Evolutionary conservation across 495 filamentous ascomycete species (phyloP), one percentile per base, ranked within the genome.

Genomic region (Alectoria sarmentosa): DNA sequence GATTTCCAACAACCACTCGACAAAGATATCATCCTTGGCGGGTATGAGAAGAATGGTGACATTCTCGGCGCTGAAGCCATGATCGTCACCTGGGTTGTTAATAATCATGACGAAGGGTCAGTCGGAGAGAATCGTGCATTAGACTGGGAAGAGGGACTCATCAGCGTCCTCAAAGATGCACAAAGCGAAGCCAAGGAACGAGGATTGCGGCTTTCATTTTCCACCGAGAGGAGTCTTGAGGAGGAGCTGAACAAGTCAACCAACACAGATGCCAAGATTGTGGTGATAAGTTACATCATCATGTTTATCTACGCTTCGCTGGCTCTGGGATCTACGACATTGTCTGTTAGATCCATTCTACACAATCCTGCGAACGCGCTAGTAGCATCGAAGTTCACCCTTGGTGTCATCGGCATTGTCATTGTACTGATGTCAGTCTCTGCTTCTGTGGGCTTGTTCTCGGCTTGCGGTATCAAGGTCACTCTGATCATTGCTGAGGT

Each of bases 401-500:
- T 98, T 34, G 94, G 92, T 13, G 84, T 97, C 61, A 88, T 88
- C 59, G 94, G 94, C 26, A 98, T 98, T 67, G 57, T 92, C 39
- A 98, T 98, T 65, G 94, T 98, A 28, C 74, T 98, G 65, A 96
- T 98, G 92, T 96, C 92, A 21, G 96, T 98, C 38, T 92, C 90
- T 26, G 90, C 95, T 19, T 96, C 91, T 13, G 90, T 98, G 60
- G 94, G 94, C 14, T 74, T 98, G 39, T 98, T 97, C 71, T 96
- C 92, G 0, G 92, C 89, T 64, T 80, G 84, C 37, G 91, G 91
- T 11, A 82, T 98, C 69, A 96, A 93, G 75, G 95, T 90, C 38
- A 98, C 94, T 5, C 77, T 98, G 65, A 98, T 98, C 71, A 98
- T 98, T 67, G 93, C 96, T 10, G 94, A 98, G 72, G 94, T 98